Evolutionary conservation across 768 basidiomycete genomes (phyloP).

Genomic region (Leccinellum rugosiceps): DNA sequence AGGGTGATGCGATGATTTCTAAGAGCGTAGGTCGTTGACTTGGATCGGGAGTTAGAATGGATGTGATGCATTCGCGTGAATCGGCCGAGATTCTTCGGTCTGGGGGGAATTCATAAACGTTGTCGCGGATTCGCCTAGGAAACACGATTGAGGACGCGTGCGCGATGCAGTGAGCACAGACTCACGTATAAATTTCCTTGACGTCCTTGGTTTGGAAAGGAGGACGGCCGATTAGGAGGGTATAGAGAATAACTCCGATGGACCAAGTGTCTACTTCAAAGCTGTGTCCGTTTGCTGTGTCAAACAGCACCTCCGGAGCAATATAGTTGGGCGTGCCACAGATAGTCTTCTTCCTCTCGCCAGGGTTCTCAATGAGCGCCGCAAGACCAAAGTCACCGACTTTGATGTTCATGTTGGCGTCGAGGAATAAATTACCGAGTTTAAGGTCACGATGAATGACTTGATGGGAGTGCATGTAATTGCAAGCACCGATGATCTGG

Average conservation of each 20-base stretch:
- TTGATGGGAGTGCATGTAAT: slow-evolving; percentile 95
- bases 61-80: slow-evolving; percentile 72
- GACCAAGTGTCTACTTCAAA: slow-evolving; percentile 99
- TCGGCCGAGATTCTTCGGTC: slow-evolving; percentile 70
- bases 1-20: slow-evolving; percentile 80
- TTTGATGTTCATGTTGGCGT: slow-evolving; percentile 89
- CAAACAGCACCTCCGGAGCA: slow-evolving; percentile 95
- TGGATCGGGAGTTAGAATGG: slow-evolving; percentile 85
- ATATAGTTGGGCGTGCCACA: slow-evolving; percentile 99
- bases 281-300: slow-evolving; percentile 93
- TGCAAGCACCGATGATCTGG: slow-evolving; percentile 92
- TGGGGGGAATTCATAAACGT: slow-evolving; percentile 87
- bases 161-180: not conserved
- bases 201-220: slow-evolving; percentile 99
- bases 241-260: slow-evolving; percentile 95
- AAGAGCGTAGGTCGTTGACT: slow-evolving; percentile 77
- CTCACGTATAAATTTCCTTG: slow-evolving; percentile 91
- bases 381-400: slow-evolving; percentile 98
- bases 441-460: slow-evolving; percentile 98
- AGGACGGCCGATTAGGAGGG: slow-evolving; percentile 89
- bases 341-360: slow-evolving; percentile 98
- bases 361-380: slow-evolving; percentile 92
- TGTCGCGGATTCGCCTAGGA: slow-evolving; percentile 83
- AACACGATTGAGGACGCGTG: slow-evolving; percentile 6
- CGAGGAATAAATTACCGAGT: slow-evolving; percentile 92